Evolutionary conservation across 345 rosid species (phyloP).

Genomic region (Camelina laxa): DNA sequence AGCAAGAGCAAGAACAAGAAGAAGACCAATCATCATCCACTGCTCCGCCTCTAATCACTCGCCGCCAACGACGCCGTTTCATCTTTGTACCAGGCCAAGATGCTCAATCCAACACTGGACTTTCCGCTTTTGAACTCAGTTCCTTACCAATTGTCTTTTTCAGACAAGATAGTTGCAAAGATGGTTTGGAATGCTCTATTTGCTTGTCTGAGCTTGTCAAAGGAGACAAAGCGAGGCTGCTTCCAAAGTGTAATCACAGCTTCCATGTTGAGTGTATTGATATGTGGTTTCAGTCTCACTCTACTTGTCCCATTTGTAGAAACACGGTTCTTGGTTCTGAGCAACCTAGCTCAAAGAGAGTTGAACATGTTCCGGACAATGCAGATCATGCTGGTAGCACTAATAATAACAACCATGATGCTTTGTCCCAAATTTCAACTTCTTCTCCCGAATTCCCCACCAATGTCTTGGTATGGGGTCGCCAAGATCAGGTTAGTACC

Average conservation of each 20-base stretch:
- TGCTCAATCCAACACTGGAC: slow-evolving; percentile 50
- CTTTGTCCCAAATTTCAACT: slow-evolving; percentile 45
- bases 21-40: slow-evolving; percentile 4
- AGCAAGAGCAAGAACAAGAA: slow-evolving; percentile 13
- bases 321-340: slow-evolving; percentile 52
- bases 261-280: slow-evolving; percentile 95
- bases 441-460: slow-evolving; percentile 77
- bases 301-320: slow-evolving; percentile 91
- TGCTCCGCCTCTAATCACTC: slow-evolving; percentile 43
- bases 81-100: slow-evolving; percentile 68
- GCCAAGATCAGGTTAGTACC: slow-evolving; percentile 66
- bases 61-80: slow-evolving; percentile 63
- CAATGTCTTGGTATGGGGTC: slow-evolving; percentile 89
- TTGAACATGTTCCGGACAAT: slow-evolving; percentile 36
- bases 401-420: slow-evolving; percentile 25
- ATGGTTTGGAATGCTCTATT: slow-evolving; percentile 79
- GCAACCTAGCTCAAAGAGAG: slow-evolving; percentile 14
- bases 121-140: slow-evolving; percentile 58
- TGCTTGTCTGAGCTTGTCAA: slow-evolving; percentile 80
- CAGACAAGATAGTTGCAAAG: slow-evolving; percentile 57
- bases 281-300: slow-evolving; percentile 95
- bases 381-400: slow-evolving; percentile 23
- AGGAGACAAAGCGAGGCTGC: slow-evolving; percentile 74
- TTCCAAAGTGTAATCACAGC: slow-evolving; percentile 82
- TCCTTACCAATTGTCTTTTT: slow-evolving; percentile 67